Base-by-base conservation (phyloP, 768 basidiomycete genomes). In the Termitomyces sp. region DNA sequence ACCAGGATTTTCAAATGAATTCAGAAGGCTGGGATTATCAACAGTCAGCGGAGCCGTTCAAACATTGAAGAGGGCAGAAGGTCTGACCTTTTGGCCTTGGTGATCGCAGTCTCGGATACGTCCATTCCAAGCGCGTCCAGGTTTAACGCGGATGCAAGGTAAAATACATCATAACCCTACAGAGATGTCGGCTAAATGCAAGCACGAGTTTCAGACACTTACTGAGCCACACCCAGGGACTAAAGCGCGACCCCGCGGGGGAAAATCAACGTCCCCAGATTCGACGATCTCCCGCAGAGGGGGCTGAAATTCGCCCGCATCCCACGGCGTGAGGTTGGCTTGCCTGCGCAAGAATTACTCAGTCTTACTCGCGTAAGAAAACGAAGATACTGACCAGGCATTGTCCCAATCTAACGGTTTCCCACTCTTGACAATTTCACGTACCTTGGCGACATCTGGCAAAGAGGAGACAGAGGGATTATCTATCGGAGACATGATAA, bases 301-400 rank as follows among this genome's bases (percentile, higher is more conserved):
- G 12, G 84, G 86, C 64, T 89, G 88, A 2, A 76, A 66, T 7
- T 74, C 70, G 4, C 85, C 82, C 4, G 68, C 68, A 65, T 90
- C 88, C 88, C 89, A 90, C 0, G 89, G 89, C 0, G 85, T 88
- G 1, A 84, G 58, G 0, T 76, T 73, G 84, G 82, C 60, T 20
- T 32, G 28, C 73, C 52, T 53, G 20, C 22, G 4, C 2, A n/a
- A 38, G 16, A 8, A 53, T 38, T 12, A 8, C 20, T 13, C 33
- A 20, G 7, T 22, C 8, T 7, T 28, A 28, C 22, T 6, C 22
- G 12, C 13, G 20, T 13, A 8, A 35, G 7, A 16, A 20, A 32
- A 12, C 22, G 51, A 33, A 3, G 36, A 20, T 22, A 9, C 52
- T 53, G 3, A 38, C 52, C 73, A 73, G n/a, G 67, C 67, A 4